phyloP scores from a whole-genome alignment of 352 stramenopile species.

The Phytophthora hibernalis region DNA sequence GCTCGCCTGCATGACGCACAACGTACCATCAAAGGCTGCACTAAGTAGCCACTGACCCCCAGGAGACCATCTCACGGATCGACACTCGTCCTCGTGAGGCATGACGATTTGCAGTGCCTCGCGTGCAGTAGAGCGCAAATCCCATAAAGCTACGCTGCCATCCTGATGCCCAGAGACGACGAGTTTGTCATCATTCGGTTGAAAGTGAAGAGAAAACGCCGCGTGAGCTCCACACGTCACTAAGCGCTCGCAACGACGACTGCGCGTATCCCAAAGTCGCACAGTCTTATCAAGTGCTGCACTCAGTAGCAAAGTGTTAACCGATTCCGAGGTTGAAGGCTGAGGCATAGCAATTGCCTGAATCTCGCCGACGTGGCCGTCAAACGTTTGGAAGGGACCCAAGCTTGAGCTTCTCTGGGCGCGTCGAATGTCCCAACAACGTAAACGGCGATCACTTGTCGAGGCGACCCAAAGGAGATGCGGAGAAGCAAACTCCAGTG shows the following conservation, averaged over 20 bases:
- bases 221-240: conserved; percentile 42
- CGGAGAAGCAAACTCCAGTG: conserved; percentile 51
- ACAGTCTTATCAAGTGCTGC: conserved; percentile 67
- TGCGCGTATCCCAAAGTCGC: conserved; percentile 74
- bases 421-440: conserved; percentile 59
- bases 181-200: conserved; percentile 40
- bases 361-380: conserved; percentile 76
- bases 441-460: conserved; percentile 53
- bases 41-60: conserved; percentile 66
- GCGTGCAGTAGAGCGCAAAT: conserved; percentile 49
- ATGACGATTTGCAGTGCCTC: conserved; percentile 39
- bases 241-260: conserved; percentile 56
- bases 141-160: conserved; percentile 67
- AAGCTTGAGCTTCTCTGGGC: conserved; percentile 21
- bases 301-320: conserved; percentile 39
- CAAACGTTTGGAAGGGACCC: conserved; percentile 42
- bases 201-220: conserved; percentile 56
- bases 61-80: conserved; percentile 66
- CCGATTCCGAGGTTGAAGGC: neutral
- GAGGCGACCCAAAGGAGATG: conserved; percentile 48
- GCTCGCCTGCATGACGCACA: conserved; percentile 46
- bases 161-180: conserved; percentile 69
- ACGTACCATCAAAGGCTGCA: conserved; percentile 65
- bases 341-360: conserved; percentile 52
- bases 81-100: conserved; percentile 65